These are phyloP conservation scores for Graphiopsis chlorocephala DNA, from an alignment of 2,329 filamentous ascomycete species.

Conservation along the genomic window DNA sequence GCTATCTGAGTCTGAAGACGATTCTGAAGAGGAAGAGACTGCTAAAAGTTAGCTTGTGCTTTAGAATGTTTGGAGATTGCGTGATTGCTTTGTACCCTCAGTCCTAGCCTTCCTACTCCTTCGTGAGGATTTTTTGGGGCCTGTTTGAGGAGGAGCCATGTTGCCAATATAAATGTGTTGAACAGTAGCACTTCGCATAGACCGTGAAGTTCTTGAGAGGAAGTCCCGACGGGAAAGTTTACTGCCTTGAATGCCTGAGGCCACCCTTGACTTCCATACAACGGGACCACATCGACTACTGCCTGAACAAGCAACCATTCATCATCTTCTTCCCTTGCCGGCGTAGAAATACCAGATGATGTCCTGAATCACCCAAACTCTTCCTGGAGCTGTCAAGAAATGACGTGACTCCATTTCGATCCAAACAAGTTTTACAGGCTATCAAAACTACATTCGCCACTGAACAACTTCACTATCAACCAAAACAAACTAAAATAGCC, in stretches of 20 bases:
- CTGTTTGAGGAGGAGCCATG: constrained; percentile 18
- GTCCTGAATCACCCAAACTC: background rate
- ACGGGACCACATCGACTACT: background rate
- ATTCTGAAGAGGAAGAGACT: constrained; percentile 13
- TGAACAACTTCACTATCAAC: background rate
- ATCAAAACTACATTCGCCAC: background rate
- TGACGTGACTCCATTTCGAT: background rate
- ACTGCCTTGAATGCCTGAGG: background rate
- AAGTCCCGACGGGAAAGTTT: background rate
- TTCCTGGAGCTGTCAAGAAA: background rate
- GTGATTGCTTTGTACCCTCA: background rate
- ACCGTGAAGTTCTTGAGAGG: constrained; percentile 8
- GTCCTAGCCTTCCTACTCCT: constrained; percentile 14
- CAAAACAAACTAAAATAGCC: background rate
- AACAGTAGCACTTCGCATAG: background rate
- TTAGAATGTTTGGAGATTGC: background rate
- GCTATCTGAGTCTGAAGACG: constrained; percentile 7
- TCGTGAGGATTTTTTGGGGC: constrained; percentile 7
- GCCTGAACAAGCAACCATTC: background rate
- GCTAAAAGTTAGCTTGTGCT: background rate
- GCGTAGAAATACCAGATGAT: background rate
- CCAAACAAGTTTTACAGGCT: background rate
- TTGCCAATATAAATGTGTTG: constrained; percentile 17
- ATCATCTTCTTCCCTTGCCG: background rate
- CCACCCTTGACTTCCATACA: background rate